These are phyloP conservation scores for Apiotrichum sp. DNA, from an alignment of 1,284 basidiomycete species.

Conservation along the genomic window DNA sequence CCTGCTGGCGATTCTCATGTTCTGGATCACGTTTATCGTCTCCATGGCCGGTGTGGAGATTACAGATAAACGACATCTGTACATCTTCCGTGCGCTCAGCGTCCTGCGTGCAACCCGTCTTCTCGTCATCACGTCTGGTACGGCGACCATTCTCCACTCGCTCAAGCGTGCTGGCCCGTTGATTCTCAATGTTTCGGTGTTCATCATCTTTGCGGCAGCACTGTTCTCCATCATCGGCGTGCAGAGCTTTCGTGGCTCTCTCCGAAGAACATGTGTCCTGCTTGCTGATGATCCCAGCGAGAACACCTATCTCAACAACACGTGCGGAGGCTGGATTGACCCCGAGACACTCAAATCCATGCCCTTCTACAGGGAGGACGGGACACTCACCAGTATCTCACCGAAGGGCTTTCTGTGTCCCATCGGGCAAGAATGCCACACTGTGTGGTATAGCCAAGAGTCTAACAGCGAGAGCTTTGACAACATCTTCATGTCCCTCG, in stretches of 20 bases:
- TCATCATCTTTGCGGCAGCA: conserved; percentile 82
- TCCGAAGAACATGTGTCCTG: conserved; percentile 54
- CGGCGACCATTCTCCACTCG: conserved; percentile 88
- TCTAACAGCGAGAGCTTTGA: conserved; percentile 76
- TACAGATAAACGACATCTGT: conserved; percentile 62
- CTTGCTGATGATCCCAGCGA: conserved; percentile 39
- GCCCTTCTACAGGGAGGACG: conserved; percentile 27
- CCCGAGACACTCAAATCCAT: conserved; percentile 49
- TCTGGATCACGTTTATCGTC: conserved; percentile 62
- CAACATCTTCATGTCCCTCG: conserved; percentile 71
- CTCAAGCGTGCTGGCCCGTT: conserved; percentile 85
- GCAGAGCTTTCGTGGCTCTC: conserved; percentile 80
- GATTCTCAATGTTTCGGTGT: conserved; percentile 81
- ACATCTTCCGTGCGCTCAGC: conserved; percentile 82
- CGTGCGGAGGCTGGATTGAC: conserved; percentile 73
- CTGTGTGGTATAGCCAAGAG: conserved; percentile 56
- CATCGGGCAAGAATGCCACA: conserved; percentile 65
- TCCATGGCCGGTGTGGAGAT: conserved; percentile 63
- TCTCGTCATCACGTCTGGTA: conserved; percentile 83
- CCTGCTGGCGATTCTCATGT: conserved; percentile 63
- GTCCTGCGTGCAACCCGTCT: conserved; percentile 78
- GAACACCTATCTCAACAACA: conserved; percentile 36
- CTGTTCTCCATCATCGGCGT: conserved; percentile 89
- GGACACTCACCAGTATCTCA: conserved; percentile 49
- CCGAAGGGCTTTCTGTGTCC: conserved; percentile 79